Percentiles rank a stretch among this genome's conserved stretches.
These are phyloP conservation scores for Amanita muscaria DNA, from an alignment of 768 basidiomycete species.

Conservation along the genomic window DNA sequence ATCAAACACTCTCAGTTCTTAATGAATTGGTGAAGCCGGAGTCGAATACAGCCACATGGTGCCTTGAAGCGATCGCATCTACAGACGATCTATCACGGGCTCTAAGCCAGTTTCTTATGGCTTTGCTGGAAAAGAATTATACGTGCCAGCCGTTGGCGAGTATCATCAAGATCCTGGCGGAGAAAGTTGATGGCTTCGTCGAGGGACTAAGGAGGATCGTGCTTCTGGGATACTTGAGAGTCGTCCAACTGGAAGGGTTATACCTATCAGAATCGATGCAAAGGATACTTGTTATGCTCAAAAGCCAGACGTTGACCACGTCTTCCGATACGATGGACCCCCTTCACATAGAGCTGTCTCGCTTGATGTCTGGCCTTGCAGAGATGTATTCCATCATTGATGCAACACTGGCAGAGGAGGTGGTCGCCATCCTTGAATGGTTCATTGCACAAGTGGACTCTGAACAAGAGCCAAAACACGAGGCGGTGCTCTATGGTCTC, in stretches of 20 bases:
- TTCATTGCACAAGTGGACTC: slow-evolving; percentile 32
- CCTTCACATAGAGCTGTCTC: neutral
- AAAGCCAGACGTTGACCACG: neutral
- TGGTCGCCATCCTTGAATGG: slow-evolving; percentile 39
- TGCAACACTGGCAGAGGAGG: slow-evolving; percentile 22
- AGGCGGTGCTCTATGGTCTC: slow-evolving; percentile 31
- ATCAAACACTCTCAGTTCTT: slow-evolving; percentile 40
- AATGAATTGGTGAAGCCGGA: slow-evolving; percentile 33
- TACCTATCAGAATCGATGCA: slow-evolving; percentile 9
- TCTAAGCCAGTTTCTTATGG: slow-evolving; percentile 33
- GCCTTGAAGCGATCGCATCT: slow-evolving; percentile 29
- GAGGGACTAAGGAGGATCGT: slow-evolving; percentile 25
- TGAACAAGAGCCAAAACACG: neutral
- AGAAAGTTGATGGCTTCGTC: slow-evolving; percentile 18
- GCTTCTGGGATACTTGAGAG: slow-evolving; percentile 23
- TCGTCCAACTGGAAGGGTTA: slow-evolving; percentile 22
- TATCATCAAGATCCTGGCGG: slow-evolving; percentile 26
- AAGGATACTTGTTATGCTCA: slow-evolving; percentile 15
- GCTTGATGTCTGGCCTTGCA: slow-evolving; percentile 1
- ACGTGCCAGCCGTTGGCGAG: slow-evolving; percentile 35
- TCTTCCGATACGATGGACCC: neutral
- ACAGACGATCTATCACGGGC: slow-evolving; percentile 33
- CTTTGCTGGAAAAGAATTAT: slow-evolving; percentile 40
- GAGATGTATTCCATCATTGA: slow-evolving; percentile 18
- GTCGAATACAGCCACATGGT: slow-evolving; percentile 35